Conservation (phyloP, 306 rosid genomes). For the Heteromeles arbutifolia region DNA sequence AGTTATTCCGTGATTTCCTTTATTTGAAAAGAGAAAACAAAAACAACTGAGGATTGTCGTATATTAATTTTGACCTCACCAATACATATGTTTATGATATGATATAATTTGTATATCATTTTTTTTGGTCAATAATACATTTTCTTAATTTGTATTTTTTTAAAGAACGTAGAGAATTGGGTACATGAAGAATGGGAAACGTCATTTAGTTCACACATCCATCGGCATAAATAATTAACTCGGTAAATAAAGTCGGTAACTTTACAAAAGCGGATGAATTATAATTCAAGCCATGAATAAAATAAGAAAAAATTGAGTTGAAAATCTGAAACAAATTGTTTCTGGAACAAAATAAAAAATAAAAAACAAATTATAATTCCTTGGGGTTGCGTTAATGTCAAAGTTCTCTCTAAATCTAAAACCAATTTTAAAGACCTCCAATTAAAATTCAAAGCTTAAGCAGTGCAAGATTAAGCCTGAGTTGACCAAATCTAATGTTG, state of each 20-base stretch:
- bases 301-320: neutral
- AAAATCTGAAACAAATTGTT: neutral
- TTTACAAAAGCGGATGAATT: neutral
- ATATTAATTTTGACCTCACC: no score
- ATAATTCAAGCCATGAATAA: slow-evolving; percentile 7
- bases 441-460: neutral
- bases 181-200: neutral
- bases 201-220: neutral
- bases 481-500: neutral
- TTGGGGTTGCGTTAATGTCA: neutral
- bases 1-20: no score
- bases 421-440: neutral
- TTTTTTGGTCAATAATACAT: no score
- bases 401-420: neutral
- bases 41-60: no score
- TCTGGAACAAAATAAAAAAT: neutral
- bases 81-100: no score
- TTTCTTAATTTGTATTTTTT: neutral
- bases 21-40: no score
- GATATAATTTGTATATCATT: no score
- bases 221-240: neutral
- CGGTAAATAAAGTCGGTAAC: neutral
- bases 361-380: neutral
- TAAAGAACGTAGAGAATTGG: neutral
- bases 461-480: neutral